Base-by-base conservation (phyloP, 495 filamentous ascomycete genomes). In the Tuber umbilicatum region DNA sequence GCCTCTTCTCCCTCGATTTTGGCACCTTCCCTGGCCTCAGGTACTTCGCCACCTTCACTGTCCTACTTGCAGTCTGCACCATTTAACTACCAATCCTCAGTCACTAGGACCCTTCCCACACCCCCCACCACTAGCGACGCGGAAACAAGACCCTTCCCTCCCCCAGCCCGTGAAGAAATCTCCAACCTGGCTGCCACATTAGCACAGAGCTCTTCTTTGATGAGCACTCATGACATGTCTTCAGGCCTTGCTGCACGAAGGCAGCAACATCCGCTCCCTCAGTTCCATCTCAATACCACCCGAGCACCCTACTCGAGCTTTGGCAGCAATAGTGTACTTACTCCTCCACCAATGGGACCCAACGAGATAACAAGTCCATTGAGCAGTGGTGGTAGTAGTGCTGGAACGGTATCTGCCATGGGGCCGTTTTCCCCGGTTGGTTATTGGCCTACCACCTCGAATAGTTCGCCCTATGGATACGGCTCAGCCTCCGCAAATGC, bases 161-260 rank as follows among this genome's bases (percentile, higher is more conserved):
- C 73, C 68, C 67, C 60, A n/a, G 73, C 75, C 21, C 71, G 81
- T 5, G 81, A 82, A 41, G 81, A 82, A 39, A 80, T 76, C 43
- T 73, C 74, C 76, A 80, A 72, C 72, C 77, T 82, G 70, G 80
- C 80, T 42, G 80, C 73, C 64, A 72, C 80, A 73, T 72, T 77
- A 74, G 79, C 79, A 27, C 78, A 79, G 70, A 72, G 70, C 37
- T 74, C 78, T 40, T 77, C 78, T 55, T 80, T 80, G 71, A 80
- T 79, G 78, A 80, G 78, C 75, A 80, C 78, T 37, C 78, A 80
- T 74, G 78, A 79, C 39, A 70, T 72, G 50, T 73, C 77, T 72
- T 80, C 80, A 55, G 80, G 78, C 69, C 73, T 82, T 47, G 81
- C 81, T 69, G 80, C 78, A 10, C 74, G 80, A 23, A 82, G 81